A percentile compares a stretch with the other conserved stretches of the same genome.
Evolutionary conservation across 2,329 filamentous ascomycete species (phyloP).

Genomic region (Venturiaceae sp.): DNA sequence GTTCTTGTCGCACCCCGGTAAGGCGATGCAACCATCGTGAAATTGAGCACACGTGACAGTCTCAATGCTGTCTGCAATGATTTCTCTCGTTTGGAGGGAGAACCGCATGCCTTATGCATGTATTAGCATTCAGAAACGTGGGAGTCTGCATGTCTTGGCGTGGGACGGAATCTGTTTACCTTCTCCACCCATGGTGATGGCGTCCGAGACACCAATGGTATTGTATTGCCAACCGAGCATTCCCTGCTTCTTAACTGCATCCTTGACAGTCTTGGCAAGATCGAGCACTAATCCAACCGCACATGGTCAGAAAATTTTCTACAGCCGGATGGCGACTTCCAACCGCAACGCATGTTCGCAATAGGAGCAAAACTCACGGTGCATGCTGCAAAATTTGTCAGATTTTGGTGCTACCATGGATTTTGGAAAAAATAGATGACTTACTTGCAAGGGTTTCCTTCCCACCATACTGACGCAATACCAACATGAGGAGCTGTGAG

Average conservation of each 20-base stretch:
- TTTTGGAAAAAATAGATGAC: slow-evolving; percentile 26
- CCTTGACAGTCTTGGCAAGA: slow-evolving; percentile 80
- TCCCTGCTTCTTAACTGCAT: slow-evolving; percentile 64
- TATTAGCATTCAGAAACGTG: neutral
- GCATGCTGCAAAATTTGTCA: slow-evolving; percentile 30
- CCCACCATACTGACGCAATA: slow-evolving; percentile 91
- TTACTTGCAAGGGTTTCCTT: slow-evolving; percentile 92
- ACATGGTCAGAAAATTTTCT: slow-evolving; percentile 2
- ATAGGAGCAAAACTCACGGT: slow-evolving; percentile 25
- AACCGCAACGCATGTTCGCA: neutral
- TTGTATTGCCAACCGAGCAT: slow-evolving; percentile 97
- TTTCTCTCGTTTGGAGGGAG: slow-evolving; percentile 79
- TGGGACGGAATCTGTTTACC: slow-evolving; percentile 36
- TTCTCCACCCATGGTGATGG: slow-evolving; percentile 91
- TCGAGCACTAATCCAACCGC: slow-evolving; percentile 53
- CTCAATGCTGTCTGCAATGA: slow-evolving; percentile 92
- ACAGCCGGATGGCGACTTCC: neutral
- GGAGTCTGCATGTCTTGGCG: neutral
- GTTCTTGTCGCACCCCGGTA: slow-evolving; percentile 95
- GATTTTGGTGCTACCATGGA: neutral
- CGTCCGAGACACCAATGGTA: slow-evolving; percentile 81
- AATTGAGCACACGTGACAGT: slow-evolving; percentile 86
- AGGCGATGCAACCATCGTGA: slow-evolving; percentile 87
- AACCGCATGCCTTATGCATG: slow-evolving; percentile 69
- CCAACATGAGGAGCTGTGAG: slow-evolving; percentile 86